These are phyloP conservation scores for Rubia peregrina DNA, from an alignment of 305 asterid genomes.

Conservation along the genomic window DNA sequence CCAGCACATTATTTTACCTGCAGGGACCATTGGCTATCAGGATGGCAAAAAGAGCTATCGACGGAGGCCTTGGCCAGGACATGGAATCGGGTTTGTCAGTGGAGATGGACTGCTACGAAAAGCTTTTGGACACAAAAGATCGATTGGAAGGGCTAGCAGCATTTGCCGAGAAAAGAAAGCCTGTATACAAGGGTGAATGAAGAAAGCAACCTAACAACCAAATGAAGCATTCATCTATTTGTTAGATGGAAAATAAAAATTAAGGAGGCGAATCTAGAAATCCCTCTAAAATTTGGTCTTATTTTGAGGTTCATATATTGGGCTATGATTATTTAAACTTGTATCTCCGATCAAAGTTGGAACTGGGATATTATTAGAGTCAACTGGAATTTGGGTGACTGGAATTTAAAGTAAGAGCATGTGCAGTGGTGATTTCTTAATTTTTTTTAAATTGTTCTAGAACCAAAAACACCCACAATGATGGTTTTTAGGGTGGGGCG, in stretches of 20 bases:
- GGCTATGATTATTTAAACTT: too few relatives aligned
- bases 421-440: too few relatives aligned
- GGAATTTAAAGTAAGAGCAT: too few relatives aligned
- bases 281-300: not conserved
- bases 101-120: constrained; percentile 77
- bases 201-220: not conserved
- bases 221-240: not conserved
- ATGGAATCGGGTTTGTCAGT: constrained; percentile 50
- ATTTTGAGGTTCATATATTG: too few relatives aligned
- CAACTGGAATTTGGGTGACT: too few relatives aligned
- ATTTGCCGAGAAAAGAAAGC: constrained; percentile 76
- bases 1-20: not conserved
- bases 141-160: constrained; percentile 89
- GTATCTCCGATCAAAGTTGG: not conserved
- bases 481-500: too few relatives aligned
- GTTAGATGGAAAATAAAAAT: too few relatives aligned
- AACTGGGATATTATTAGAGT: too few relatives aligned
- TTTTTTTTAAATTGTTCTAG: too few relatives aligned
- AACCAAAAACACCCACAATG: too few relatives aligned
- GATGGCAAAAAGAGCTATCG: constrained; percentile 83
- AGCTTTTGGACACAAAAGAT: constrained; percentile 59
- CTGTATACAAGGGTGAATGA: constrained; percentile 63
- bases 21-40: constrained; percentile 93
- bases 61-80: constrained; percentile 55
- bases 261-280: not conserved